Evolutionary conservation across 2,329 filamentous ascomycete species (phyloP).

Genomic region (Orbilia quercus): DNA sequence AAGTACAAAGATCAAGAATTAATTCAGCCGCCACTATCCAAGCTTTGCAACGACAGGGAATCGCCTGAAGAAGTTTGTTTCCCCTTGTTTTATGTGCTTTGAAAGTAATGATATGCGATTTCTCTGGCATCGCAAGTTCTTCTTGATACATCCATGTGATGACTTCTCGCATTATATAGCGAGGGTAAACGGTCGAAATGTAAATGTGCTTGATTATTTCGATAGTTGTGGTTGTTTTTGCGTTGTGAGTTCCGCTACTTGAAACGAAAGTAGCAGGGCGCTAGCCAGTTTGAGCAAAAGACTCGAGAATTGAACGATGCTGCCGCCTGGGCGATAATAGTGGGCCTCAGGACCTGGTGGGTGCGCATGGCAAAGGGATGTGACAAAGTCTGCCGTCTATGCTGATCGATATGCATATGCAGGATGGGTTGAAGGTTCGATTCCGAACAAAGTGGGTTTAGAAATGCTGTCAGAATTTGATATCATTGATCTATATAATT

Average conservation of each 20-base stretch:
- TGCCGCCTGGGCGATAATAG: background rate
- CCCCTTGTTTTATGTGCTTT: no score
- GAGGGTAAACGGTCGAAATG: no score
- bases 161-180: conserved; percentile 9
- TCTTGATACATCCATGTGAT: conserved; percentile 13
- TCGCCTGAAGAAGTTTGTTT: no score
- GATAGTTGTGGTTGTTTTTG: conserved; percentile 21
- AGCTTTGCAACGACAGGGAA: no score
- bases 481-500: conserved; percentile 1
- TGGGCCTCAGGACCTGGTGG: background rate
- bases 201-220: background rate
- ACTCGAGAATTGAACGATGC: conserved; percentile 3
- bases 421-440: background rate
- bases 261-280: conserved; percentile 7
- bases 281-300: conserved; percentile 23
- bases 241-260: conserved; percentile 23
- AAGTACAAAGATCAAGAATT: no score
- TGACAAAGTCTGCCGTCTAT: background rate
- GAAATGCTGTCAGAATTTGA: background rate
- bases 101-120: no score
- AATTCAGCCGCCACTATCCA: no score
- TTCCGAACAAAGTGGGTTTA: background rate
- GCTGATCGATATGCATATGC: conserved; percentile 27
- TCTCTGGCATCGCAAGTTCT: no score
- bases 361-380: background rate